Conservation (phyloP, 257 asterid genomes). For the Capsicum rhomboideum region DNA sequence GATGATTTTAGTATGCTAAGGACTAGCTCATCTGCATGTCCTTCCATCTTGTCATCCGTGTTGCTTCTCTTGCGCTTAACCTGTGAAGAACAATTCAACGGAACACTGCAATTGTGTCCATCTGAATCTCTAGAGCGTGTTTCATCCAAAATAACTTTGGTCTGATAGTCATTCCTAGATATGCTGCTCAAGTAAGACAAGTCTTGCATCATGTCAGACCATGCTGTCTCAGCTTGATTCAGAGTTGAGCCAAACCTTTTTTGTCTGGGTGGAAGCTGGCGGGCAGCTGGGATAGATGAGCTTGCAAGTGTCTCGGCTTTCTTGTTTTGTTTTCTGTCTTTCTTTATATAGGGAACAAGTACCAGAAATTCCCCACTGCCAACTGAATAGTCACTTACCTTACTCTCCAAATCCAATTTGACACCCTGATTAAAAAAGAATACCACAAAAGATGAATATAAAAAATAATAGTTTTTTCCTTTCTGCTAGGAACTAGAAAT, state of each 20-base stretch:
- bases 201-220: constrained; percentile 74
- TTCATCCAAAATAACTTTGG: constrained; percentile 18
- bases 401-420: constrained; percentile 50
- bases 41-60: constrained; percentile 23
- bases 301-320: constrained; percentile 12
- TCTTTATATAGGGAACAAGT: constrained; percentile 58
- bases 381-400: constrained; percentile 36
- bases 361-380: constrained; percentile 60
- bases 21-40: constrained; percentile 25
- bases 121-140: constrained; percentile 18
- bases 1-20: constrained; percentile 35
- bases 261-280: no score
- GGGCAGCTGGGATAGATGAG: constrained; percentile 7
- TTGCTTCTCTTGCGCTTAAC: constrained; percentile 25
- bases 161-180: constrained; percentile 15
- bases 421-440: constrained; percentile 46
- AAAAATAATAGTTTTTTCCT: neutral
- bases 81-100: constrained; percentile 10
- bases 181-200: constrained; percentile 33
- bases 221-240: constrained; percentile 53
- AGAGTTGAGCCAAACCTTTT: constrained; percentile 24
- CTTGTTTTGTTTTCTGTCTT: constrained; percentile 31
- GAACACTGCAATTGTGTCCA: constrained; percentile 12
- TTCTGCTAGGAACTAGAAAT: neutral
- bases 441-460: neutral